A percentile compares a stretch with the other conserved stretches of the same genome.
Conservation (phyloP, 208 protist species). For the Angomonas deanei region DNA sequence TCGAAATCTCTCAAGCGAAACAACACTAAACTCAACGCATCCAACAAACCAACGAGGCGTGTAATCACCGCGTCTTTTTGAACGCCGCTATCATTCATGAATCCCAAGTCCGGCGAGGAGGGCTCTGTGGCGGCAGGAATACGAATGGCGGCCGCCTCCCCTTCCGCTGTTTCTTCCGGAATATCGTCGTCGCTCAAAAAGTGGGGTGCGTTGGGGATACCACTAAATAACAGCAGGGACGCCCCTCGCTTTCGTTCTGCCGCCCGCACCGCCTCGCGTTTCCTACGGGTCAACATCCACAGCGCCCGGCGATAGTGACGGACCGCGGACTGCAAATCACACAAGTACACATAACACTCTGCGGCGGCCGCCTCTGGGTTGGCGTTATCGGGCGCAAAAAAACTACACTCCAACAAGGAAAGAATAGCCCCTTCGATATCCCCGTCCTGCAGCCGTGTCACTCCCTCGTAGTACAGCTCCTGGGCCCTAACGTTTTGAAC, state of each 20-base stretch:
- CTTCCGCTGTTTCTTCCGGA: not conserved
- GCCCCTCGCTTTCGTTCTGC: constrained; percentile 3
- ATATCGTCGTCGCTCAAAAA: not conserved
- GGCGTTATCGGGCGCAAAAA: constrained; percentile 68
- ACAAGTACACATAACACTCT: constrained; percentile 78
- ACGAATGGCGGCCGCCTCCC: too few species aligned
- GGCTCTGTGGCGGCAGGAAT: too few species aligned
- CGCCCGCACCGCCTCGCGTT: not conserved
- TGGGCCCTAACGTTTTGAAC: constrained; percentile 13
- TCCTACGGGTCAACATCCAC: constrained; percentile 37
- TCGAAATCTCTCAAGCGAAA: constrained; percentile 61
- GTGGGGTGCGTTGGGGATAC: not conserved
- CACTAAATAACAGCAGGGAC: constrained; percentile 1
- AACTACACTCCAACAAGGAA: constrained; percentile 57
- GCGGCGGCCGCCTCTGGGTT: constrained; percentile 66
- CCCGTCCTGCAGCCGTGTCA: constrained; percentile 36
- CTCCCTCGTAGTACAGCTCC: constrained; percentile 44
- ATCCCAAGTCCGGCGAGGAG: not conserved
- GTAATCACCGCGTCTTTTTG: constrained; percentile 26
- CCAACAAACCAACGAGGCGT: constrained; percentile 69
- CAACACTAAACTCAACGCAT: constrained; percentile 68
- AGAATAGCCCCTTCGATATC: constrained; percentile 55
- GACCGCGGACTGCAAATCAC: constrained; percentile 78
- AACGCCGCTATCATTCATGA: constrained; percentile 12
- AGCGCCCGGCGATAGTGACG: constrained; percentile 74